phyloP scores from a whole-genome alignment of 345 rosid species.

The Lumnitzera littorea region DNA sequence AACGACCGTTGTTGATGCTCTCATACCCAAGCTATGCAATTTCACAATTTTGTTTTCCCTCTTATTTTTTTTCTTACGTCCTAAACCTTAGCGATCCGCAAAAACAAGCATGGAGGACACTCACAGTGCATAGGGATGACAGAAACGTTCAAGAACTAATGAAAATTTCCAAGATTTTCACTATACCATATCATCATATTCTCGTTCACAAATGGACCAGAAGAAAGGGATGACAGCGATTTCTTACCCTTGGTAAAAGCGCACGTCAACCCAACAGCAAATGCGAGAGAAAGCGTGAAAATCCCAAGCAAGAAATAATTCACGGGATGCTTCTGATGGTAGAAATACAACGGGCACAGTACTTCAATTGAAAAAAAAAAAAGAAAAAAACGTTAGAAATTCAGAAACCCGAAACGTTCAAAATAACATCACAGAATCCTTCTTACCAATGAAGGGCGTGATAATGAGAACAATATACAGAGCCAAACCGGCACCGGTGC shows the following conservation, averaged over 20 bases:
- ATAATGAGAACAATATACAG: constrained; percentile 68
- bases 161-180: too few species aligned
- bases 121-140: too few species aligned
- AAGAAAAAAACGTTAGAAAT: background rate
- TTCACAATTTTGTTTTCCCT: too few species aligned
- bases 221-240: background rate
- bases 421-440: background rate
- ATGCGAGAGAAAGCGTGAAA: constrained; percentile 66
- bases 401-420: too few species aligned
- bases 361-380: constrained; percentile 25
- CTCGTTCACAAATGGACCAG: too few species aligned
- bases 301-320: constrained; percentile 72
- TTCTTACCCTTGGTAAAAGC: constrained; percentile 54
- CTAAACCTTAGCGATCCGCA: too few species aligned
- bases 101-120: too few species aligned
- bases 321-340: constrained; percentile 83
- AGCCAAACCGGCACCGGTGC: constrained; percentile 56
- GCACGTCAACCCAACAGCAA: constrained; percentile 80
- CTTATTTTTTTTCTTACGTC: too few species aligned
- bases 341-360: constrained; percentile 71
- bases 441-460: constrained; percentile 60
- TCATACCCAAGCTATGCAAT: too few species aligned
- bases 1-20: too few species aligned
- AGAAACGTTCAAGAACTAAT: too few species aligned
- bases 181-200: too few species aligned